Evolutionary conservation across 2,329 filamentous ascomycete species (phyloP), one percentile per base, ranked within the genome.

Genomic region (Elsinoe arachidis): DNA sequence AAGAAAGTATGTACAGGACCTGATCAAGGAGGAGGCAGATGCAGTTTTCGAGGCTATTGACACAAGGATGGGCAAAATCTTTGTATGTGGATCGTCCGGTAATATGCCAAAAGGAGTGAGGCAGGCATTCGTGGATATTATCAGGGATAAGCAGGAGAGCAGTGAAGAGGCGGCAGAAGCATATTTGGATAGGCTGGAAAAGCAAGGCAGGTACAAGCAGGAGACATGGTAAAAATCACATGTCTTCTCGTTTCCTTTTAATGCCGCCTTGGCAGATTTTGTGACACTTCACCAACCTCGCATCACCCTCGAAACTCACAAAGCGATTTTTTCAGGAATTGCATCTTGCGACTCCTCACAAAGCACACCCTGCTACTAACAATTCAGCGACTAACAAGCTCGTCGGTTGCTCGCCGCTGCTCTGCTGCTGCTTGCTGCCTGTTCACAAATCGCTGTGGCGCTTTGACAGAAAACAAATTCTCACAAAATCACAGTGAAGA

Each of bases 31-130:
- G 61, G 72, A 83, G 30, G 73, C 72, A 2, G 63, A 65, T 6
- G 63, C 75, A 11, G 74, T 86, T 1, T 80, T 76, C 63, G 67
- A 74, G 12, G 67, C 80, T n/a, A 66, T 88, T 4, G 70, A 76
- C 35, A 73, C 77, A 35, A 66, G 73, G 11, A 63, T 70, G 0
- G 84, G 83, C 0, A 76, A 81, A 12, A 74, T 83, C 1, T 81
- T 78, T 62, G 73, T 84, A 17, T 83, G 80, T 64, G 81, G 80
- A 11, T 81, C 80, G 0, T 86, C 83, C 0, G 86, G 86, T 0
- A 80, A 79, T 59, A 89, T 89, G 86, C 85, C 86, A 1, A 81
- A 84, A 64, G 84, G 82, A 10, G 82, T 89, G 1, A 74, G 84
- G 15, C 80, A 83, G 65, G 84, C 85, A 3, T 71, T 89, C 23